Evolutionary conservation across 225 moss, liverwort and hornwort genomes (phyloP).

Genomic region (Physcomitrellopsis africana): DNA sequence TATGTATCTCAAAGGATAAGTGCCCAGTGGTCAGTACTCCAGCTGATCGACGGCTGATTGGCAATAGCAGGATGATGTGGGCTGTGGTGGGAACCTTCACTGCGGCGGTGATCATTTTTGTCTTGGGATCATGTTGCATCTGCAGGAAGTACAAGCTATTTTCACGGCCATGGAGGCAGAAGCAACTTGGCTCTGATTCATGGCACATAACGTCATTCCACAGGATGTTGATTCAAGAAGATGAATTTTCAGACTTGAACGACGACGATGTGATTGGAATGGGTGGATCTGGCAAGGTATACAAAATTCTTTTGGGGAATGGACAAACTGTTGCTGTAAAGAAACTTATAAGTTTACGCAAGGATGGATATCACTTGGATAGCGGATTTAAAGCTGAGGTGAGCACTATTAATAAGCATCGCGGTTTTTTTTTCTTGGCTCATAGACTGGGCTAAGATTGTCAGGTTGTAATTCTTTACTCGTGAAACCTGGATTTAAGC

Average conservation of each 20-base stretch:
- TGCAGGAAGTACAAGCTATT: constrained; percentile 67
- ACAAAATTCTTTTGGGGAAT: constrained; percentile 53
- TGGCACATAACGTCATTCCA: constrained; percentile 70
- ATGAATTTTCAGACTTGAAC: constrained; percentile 55
- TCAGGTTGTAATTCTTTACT: constrained; percentile 1
- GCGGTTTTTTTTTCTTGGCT: too few relatives aligned
- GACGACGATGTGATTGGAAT: constrained; percentile 67
- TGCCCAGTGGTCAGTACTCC: constrained; percentile 33
- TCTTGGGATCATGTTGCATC: constrained; percentile 73
- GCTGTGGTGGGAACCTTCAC: constrained; percentile 72
- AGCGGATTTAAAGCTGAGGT: constrained; percentile 74
- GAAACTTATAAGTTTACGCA: constrained; percentile 48
- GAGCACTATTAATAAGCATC: not conserved
- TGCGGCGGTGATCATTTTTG: constrained; percentile 63
- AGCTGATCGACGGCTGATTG: constrained; percentile 21
- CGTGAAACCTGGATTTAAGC: constrained; percentile 11
- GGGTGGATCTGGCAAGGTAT: constrained; percentile 64
- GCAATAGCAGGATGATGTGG: constrained; percentile 48
- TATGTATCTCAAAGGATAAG: constrained; percentile 45
- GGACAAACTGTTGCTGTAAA: constrained; percentile 66
- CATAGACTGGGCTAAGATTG: not conserved
- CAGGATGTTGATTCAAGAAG: constrained; percentile 54
- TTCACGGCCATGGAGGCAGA: constrained; percentile 34
- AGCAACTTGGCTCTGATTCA: constrained; percentile 30
- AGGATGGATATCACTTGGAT: constrained; percentile 44